Base-by-base conservation (phyloP, 108 stramenopile genomes). In the Cyclotella kingstonii region DNA sequence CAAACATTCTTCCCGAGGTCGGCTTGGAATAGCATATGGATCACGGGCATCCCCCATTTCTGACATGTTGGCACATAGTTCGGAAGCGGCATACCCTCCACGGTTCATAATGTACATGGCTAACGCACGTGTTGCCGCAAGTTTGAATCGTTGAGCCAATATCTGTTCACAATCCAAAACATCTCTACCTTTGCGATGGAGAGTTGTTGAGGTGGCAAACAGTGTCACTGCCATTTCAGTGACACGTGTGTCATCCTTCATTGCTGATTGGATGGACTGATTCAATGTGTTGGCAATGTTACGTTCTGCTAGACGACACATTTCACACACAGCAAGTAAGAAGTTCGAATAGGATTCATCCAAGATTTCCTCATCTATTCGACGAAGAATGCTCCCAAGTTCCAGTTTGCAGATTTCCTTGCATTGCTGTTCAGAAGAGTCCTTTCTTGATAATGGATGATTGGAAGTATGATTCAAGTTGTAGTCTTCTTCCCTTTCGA, bases 301-400 rank as follows among this genome's bases (percentile, higher is more conserved):
- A 12, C 85, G 72, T 67, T 86, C 78, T 0, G 87, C 89, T 4
- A 88, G 59, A 17, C 83, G 83, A 39, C 87, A 86, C 87, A 89
- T 89, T 73, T 90, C 87, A 19, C 81, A 76, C 33, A 93, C 56
- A 0, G 88, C 83, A 21, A 93, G 74, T 9, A 71, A 63, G 35
- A 85, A 76, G 45, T 72, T 58, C 30, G 71, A 70, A 43, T 67
- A 73, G 15, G 57, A 62, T 18, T 63, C 46, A 50, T 63, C 69
- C 17, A 69, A 60, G 28, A 60, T 54, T 17, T 54, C 72, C 12
- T 76, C 54, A 31, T 73, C 66, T n/a, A 81, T 31, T 54, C 64
- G 54, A 34, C 41, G 22, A 21, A 72, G 25, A 17, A 82, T 46
- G 6, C 54, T 50, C 9, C n/a, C 9, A 18, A 82, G 53, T 39